These are phyloP conservation scores for Teunomyces aglyptinius DNA, from an alignment of 805 yeast species.

Conservation along the genomic window DNA sequence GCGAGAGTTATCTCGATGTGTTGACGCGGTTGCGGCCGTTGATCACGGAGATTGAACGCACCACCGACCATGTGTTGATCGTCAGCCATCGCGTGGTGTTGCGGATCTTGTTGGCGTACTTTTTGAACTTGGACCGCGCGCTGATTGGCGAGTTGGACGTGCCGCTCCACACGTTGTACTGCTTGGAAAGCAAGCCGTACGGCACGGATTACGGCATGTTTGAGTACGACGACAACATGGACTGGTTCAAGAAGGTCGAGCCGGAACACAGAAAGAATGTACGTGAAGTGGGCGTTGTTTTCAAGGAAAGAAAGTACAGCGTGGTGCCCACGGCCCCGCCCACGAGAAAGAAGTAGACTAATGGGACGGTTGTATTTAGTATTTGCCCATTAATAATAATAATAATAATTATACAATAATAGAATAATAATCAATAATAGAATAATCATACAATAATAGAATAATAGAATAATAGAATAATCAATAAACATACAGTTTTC, in stretches of 20 bases:
- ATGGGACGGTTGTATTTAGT: too few species aligned
- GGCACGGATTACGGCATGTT: constrained; percentile 92
- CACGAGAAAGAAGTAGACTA: constrained; percentile 7
- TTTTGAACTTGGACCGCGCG: constrained; percentile 75
- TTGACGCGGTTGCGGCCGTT: constrained; percentile 85
- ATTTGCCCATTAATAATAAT: too few species aligned
- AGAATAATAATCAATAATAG: too few species aligned
- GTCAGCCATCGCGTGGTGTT: constrained; percentile 91
- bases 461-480: too few species aligned
- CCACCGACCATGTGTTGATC: constrained; percentile 79
- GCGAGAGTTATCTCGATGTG: constrained; percentile 93
- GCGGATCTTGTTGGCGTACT: constrained; percentile 82
- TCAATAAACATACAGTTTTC: too few species aligned
- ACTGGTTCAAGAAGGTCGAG: constrained; percentile 73
- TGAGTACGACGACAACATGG: constrained; percentile 75
- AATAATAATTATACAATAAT: too few species aligned
- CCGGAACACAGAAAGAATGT: constrained; percentile 56
- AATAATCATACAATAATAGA: too few species aligned
- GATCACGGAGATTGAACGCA: constrained; percentile 89
- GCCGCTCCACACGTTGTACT: constrained; percentile 86
- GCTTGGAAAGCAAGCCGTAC: constrained; percentile 89
- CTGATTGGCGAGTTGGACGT: constrained; percentile 88
- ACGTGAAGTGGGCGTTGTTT: constrained; percentile 68
- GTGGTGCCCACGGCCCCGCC: constrained; percentile 78
- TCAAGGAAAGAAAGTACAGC: constrained; percentile 65